Evolutionary conservation across 2,329 filamentous ascomycete genomes (phyloP), one percentile per base, ranked within the genome.

Genomic region (Samsoniella hepiali): DNA sequence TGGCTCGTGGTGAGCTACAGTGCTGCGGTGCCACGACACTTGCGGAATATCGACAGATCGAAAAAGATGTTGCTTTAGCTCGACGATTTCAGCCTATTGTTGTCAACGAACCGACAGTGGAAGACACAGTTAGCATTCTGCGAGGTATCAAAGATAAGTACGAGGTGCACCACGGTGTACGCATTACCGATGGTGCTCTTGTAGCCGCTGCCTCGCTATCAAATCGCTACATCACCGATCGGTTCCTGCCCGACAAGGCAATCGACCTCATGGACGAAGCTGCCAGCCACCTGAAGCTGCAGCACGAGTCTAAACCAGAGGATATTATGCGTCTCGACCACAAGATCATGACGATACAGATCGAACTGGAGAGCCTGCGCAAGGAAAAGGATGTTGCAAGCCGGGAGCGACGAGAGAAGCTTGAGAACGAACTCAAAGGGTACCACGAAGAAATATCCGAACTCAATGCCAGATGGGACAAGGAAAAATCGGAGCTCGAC

Each of bases 231-330:
- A 95, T 99, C 69, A 97, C 93, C 15, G 94, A 98, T 72, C 89
- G 95, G 1, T 98, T 97, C 76, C 81, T 98, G 0, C 95, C 95
- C 0, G 95, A 99, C 76, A 98, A 98, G 75, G 95, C 95, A 3
- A 98, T 99, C 67, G 95, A 98, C 74, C 77, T 98, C 17, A 95
- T 99, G 75, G 95, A 98, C 68, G 95, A 98, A 77, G 95, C 95
- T 10, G 93, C 94, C 1, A 96, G 91, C 65, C 92, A 93, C 29
- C 80, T 98, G 10, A 88, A 96, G 51, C 78, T 98, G 38, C 94
- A 98, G 72, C 95, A 98, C 76, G 95, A 99, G 75, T 97, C 92
- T 69, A 98, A 97, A 70, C 95, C 95, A 0, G 95, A 98, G 69
- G 88, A 94, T 9, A 97, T 99, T 40, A 91, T 96, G 78, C 87